phyloP scores from a whole-genome alignment of 768 basidiomycete genomes.

The Asterophora parasitica region DNA sequence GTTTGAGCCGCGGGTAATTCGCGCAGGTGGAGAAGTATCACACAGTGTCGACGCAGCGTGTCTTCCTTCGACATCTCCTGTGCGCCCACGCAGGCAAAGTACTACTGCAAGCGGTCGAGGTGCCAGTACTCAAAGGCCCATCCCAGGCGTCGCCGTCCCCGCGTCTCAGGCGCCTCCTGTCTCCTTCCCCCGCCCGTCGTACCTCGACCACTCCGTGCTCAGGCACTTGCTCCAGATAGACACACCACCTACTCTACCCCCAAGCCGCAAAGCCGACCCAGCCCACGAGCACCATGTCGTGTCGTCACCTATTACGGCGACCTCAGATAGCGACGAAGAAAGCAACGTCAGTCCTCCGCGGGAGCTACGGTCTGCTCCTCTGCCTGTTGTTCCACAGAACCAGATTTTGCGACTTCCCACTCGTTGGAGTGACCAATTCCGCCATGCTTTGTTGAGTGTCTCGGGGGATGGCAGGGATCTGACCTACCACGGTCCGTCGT shows the following conservation, averaged over 20 bases:
- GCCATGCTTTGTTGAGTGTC: constrained; percentile 54
- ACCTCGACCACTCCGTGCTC: constrained; percentile 73
- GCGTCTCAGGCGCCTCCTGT: constrained; percentile 27
- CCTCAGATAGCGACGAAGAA: constrained; percentile 67
- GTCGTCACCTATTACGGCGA: constrained; percentile 30
- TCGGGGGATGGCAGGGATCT: constrained; percentile 71
- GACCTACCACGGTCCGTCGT: constrained; percentile 54
- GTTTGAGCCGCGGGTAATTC: constrained; percentile 69
- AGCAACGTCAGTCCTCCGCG: constrained; percentile 47
- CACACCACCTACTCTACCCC: constrained; percentile 31
- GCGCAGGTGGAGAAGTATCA: constrained; percentile 38
- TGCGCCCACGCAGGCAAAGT: constrained; percentile 44
- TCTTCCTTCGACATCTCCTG: constrained; percentile 38
- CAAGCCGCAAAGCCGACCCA: constrained; percentile 32
- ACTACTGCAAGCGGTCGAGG: constrained; percentile 29
- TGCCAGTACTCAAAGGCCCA: constrained; percentile 24
- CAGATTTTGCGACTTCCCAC: constrained; percentile 60
- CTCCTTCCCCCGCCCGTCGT: constrained; percentile 62
- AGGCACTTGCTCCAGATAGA: constrained; percentile 66
- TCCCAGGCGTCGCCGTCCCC: constrained; percentile 24
- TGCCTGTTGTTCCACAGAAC: constrained; percentile 29
- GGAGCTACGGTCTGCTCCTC: constrained; percentile 27
- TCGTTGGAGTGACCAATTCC: constrained; percentile 71
- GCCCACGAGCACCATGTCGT: constrained; percentile 17
- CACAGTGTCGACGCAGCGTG: constrained; percentile 40